phyloP scores from a whole-genome alignment of 352 stramenopile species.

The Phytophthora foliorum region DNA sequence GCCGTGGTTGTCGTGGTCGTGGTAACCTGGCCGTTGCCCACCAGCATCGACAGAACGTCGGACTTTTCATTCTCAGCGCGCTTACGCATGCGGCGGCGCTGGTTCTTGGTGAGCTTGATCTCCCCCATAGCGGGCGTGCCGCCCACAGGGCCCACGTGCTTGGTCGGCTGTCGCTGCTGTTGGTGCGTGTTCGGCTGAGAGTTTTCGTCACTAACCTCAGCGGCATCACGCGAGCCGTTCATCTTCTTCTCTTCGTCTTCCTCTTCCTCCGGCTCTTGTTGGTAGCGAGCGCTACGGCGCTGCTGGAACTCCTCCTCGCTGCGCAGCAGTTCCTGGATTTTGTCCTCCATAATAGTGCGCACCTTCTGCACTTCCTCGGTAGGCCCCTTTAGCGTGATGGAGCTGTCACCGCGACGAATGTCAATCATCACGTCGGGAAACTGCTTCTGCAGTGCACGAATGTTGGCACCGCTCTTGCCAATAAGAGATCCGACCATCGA shows the following conservation, averaged over 20 bases:
- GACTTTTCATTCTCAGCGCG: conserved; percentile 81
- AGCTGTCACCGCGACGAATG: conserved; percentile 58
- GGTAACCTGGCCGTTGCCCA: conserved; percentile 34
- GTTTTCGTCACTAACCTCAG: conserved; percentile 47
- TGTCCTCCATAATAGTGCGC: conserved; percentile 75
- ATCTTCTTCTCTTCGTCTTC: conserved; percentile 29
- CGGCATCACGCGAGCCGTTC: conserved; percentile 14
- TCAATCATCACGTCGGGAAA: conserved; percentile 73
- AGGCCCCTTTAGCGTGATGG: conserved; percentile 68
- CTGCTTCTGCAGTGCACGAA: conserved; percentile 71
- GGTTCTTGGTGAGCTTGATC: conserved; percentile 81
- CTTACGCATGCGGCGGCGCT: conserved; percentile 82
- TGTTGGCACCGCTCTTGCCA: conserved; percentile 84
- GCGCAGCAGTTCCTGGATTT: conserved; percentile 67
- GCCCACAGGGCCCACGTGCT: conserved; percentile 44
- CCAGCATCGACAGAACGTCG: conserved; percentile 72
- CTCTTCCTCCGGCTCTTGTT: conserved; percentile 51
- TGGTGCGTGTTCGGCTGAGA: conserved; percentile 30
- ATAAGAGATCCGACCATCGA: conserved; percentile 81
- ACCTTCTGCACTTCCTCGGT: conserved; percentile 60
- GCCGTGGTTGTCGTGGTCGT: conserved; percentile 40
- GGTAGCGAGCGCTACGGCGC: conserved; percentile 37
- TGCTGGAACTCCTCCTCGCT: conserved; percentile 63
- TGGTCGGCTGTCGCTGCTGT: conserved; percentile 18
- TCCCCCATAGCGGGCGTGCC: conserved; percentile 42